Evolutionary conservation across 805 yeast species (phyloP).

Genomic region (Blastobotrys attinorum): DNA sequence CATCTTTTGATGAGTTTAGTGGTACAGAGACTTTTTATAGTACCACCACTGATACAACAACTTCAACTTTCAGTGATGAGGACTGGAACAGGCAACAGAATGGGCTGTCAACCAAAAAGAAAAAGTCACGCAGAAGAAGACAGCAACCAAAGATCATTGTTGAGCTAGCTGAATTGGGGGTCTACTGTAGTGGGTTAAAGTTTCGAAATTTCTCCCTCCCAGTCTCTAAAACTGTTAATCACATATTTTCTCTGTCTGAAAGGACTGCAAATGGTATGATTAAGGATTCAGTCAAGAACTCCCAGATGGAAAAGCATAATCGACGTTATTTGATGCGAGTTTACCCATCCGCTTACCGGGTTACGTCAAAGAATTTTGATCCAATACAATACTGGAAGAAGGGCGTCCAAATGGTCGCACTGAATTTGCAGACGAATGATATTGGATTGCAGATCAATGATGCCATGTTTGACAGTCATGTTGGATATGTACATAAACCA

Average conservation of each 20-base stretch:
- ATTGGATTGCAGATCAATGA: conserved; percentile 82
- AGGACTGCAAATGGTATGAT: conserved; percentile 54
- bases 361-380: conserved; percentile 70
- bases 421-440: conserved; percentile 94
- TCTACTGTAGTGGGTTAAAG: conserved; percentile 66
- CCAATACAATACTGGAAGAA: conserved; percentile 75
- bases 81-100: not conserved
- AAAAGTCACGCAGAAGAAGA: not conserved
- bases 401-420: conserved; percentile 93
- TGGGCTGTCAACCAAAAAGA: conserved; percentile 11
- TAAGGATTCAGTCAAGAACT: conserved; percentile 48
- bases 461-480: conserved; percentile 61
- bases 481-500: conserved; percentile 83
- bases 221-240: conserved; percentile 71
- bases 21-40: not conserved
- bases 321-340: conserved; percentile 66
- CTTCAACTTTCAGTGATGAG: conserved; percentile 6
- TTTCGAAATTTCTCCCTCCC: conserved; percentile 80
- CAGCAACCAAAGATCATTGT: conserved; percentile 25
- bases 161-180: conserved; percentile 51
- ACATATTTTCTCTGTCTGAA: conserved; percentile 83
- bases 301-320: conserved; percentile 69
- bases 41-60: not conserved
- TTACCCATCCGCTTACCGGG: conserved; percentile 75
- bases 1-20: not conserved